A percentile compares a stretch with the other conserved stretches of the same genome.
phyloP scores from a whole-genome alignment of 352 stramenopile species.

The Globisporangium alternatum region DNA sequence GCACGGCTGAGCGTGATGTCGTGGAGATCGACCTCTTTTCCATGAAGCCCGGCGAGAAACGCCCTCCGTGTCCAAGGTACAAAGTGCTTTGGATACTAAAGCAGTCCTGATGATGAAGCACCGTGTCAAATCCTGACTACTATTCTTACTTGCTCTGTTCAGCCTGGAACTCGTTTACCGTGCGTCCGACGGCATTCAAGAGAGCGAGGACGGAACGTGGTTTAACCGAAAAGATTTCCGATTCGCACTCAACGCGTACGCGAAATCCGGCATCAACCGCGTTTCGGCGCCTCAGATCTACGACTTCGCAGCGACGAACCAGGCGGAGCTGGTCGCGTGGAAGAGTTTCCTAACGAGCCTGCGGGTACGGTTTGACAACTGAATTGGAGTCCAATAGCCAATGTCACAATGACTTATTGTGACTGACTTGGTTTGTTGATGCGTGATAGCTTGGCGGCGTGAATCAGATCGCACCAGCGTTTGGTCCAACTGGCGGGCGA shows the following conservation, averaged over 20 bases:
- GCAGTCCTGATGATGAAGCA: background rate
- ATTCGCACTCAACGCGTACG: conserved; percentile 56
- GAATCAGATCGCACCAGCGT: conserved; percentile 27
- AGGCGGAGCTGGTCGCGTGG: conserved; percentile 63
- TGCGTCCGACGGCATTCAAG: conserved; percentile 51
- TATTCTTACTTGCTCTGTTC: background rate
- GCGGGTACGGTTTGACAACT: conserved; percentile 25
- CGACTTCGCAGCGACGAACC: conserved; percentile 61
- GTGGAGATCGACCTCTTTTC: conserved; percentile 82
- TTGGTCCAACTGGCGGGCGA: conserved; percentile 9
- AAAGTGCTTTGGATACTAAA: background rate
- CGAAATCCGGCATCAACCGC: conserved; percentile 61
- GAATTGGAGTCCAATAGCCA: background rate
- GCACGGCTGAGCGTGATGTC: conserved; percentile 43
- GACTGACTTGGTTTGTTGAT: background rate
- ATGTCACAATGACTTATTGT: background rate
- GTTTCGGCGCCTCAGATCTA: conserved; percentile 55
- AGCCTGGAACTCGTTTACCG: conserved; percentile 64
- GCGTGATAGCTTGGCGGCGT: conserved; percentile 18
- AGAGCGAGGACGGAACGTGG: conserved; percentile 56
- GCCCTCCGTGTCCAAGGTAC: conserved; percentile 59
- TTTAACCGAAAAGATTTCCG: conserved; percentile 68
- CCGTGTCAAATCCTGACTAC: background rate
- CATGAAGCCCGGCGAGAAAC: conserved; percentile 72
- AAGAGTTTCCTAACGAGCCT: conserved; percentile 64